Base-by-base conservation (phyloP, 139 green algal genomes). In the Deuterostichococcus epilithicus region DNA sequence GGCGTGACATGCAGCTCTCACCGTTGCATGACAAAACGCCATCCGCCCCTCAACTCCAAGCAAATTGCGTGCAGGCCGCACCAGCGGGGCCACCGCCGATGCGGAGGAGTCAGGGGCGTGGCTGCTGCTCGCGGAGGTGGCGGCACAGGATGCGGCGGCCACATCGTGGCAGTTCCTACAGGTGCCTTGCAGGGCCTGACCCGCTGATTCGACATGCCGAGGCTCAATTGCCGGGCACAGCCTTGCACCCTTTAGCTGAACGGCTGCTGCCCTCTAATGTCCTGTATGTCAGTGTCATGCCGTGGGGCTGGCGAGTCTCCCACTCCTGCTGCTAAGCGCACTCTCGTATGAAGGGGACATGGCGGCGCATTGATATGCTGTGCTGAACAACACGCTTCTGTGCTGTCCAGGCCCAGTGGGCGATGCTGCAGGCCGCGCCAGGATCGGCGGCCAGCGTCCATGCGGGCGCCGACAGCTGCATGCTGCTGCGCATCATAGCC, bases 131-230 rank as follows among this genome's bases (percentile, higher is more conserved):
- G 77, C 75, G 33, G 85, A 92, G 74, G 75, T 94, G 4, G 80
- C 90, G 6, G 81, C 74, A 0, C 81, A 86, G 45, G 87, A 90
- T 28, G 75, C 88, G 1, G 35, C 68, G 22, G 90, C 89, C 0
- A 83, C 87, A 32, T 92, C 80, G 36, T 95, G 91, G 91, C 68
- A 86, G 67, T 95, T 95, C 74, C 85, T 95, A 70, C 79, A 91
- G 76, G 77, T 81, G 26, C 74, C 8, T 52, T n/a, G n/a, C n/a
- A n/a, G n/a, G n/a, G n/a, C n/a, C n/a, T n/a, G n/a, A n/a, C n/a
- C n/a, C n/a, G n/a, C n/a, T n/a, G n/a, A n/a, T n/a, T n/a, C n/a
- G n/a, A n/a, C n/a, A n/a, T n/a, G n/a, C n/a, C n/a, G n/a, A n/a
- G n/a, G n/a, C n/a, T n/a, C n/a, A n/a, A n/a, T n/a, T n/a, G n/a